Evolutionary conservation across 352 stramenopile species (phyloP).

Genomic region (Globisporangium paroecandrum): DNA sequence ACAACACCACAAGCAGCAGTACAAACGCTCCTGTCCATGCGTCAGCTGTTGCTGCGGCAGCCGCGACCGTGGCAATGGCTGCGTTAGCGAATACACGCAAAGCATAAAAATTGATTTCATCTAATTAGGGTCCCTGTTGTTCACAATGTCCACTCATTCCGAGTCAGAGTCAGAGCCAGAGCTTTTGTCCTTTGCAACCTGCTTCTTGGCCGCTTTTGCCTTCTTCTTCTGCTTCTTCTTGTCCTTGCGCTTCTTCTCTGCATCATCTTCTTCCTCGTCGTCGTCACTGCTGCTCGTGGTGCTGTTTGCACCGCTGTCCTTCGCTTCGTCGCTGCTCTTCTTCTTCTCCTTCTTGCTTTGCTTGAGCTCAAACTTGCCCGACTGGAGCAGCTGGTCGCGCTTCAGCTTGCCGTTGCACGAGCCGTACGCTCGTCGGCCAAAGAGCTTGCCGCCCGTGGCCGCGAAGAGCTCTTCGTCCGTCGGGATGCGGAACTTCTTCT

Average conservation of each 20-base stretch:
- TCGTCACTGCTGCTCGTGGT: slow-evolving; percentile 11
- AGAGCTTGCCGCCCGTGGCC: slow-evolving; percentile 93
- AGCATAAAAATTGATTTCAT: slow-evolving; percentile 9
- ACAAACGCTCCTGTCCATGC: background rate
- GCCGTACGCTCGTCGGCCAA: slow-evolving; percentile 92
- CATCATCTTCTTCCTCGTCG: slow-evolving; percentile 10
- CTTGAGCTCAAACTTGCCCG: slow-evolving; percentile 19
- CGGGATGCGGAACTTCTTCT: slow-evolving; percentile 64
- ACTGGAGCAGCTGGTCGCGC: slow-evolving; percentile 61
- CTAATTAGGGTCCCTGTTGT: slow-evolving; percentile 1
- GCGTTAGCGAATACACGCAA: background rate
- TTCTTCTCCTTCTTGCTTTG: slow-evolving; percentile 14
- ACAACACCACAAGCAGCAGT: background rate
- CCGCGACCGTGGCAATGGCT: background rate
- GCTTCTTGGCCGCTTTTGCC: slow-evolving; percentile 21
- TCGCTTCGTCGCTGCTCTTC: slow-evolving; percentile 11
- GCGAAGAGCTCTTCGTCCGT: slow-evolving; percentile 96
- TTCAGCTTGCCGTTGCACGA: slow-evolving; percentile 86
- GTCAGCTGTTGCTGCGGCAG: background rate
- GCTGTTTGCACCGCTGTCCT: background rate
- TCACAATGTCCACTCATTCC: background rate
- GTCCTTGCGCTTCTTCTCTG: slow-evolving; percentile 26
- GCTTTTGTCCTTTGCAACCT: background rate
- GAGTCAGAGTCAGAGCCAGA: background rate
- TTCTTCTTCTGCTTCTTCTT: slow-evolving; percentile 21